A percentile compares a stretch with the other conserved stretches of the same genome.
Conservation (phyloP, 2,329 filamentous ascomycete genomes). For the Colletotrichum eleusines region DNA sequence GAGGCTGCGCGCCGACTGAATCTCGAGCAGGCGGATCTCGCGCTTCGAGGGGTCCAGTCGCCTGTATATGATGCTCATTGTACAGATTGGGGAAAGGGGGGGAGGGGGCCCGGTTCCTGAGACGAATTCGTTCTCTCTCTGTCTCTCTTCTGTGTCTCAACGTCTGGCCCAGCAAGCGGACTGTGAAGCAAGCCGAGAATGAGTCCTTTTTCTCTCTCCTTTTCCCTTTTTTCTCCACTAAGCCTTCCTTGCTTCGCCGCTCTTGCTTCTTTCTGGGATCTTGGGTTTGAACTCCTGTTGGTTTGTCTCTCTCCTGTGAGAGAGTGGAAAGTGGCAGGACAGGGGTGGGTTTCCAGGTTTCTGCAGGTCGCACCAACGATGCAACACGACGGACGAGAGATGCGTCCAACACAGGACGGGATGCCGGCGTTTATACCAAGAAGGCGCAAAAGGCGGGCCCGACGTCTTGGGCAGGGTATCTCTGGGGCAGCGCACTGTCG, state of each 20-base stretch:
- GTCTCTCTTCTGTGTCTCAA: not conserved
- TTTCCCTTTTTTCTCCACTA: too few species aligned
- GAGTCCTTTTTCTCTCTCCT: not conserved
- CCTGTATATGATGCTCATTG: constrained; percentile 40
- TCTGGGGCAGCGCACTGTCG: constrained; percentile 30
- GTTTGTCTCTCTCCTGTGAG: not conserved
- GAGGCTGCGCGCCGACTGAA: constrained; percentile 47
- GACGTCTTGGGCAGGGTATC: constrained; percentile 27
- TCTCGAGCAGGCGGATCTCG: constrained; percentile 52
- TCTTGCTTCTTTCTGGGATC: not conserved
- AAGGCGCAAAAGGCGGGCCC: constrained; percentile 36
- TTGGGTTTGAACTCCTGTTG: not conserved
- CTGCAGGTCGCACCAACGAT: constrained; percentile 36
- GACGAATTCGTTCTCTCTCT: not conserved
- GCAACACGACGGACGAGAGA: constrained; percentile 21
- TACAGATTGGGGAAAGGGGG: not conserved
- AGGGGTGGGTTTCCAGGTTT: constrained; percentile 28
- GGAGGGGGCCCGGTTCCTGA: not conserved
- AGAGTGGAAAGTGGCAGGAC: constrained; percentile 22
- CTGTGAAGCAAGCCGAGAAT: not conserved
- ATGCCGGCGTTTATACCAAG: constrained; percentile 41
- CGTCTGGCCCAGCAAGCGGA: not conserved
- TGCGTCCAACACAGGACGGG: constrained; percentile 34
- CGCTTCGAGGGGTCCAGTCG: constrained; percentile 44
- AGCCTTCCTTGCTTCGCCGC: too few species aligned